phyloP scores from a whole-genome alignment of 257 asterid genomes.

The Voacanga thouarsii region DNA sequence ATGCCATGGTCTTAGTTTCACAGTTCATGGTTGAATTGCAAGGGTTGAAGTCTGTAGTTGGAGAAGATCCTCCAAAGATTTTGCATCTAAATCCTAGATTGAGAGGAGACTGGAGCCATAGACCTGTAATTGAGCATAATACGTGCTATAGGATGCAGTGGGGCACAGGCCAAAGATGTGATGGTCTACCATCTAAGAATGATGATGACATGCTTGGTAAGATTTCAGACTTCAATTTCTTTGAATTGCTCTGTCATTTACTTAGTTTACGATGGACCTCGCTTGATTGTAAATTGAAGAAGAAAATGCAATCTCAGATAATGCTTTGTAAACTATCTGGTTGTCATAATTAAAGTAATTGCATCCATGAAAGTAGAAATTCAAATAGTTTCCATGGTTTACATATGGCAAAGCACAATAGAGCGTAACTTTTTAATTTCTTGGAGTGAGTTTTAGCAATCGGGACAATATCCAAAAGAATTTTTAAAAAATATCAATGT shows the following conservation, averaged over 20 bases:
- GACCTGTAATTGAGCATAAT: slow-evolving; percentile 91
- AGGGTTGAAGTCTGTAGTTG: slow-evolving; percentile 88
- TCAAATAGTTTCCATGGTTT: neutral
- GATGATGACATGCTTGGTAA: slow-evolving; percentile 88
- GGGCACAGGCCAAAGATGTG: slow-evolving; percentile 91
- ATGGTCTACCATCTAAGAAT: slow-evolving; percentile 70
- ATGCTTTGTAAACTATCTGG: neutral
- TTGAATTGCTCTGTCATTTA: neutral
- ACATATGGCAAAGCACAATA: neutral
- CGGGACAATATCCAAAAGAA: neutral
- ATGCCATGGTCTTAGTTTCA: slow-evolving; percentile 73
- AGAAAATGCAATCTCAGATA: neutral
- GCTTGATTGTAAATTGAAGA: neutral
- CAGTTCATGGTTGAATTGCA: slow-evolving; percentile 92
- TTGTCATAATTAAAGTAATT: neutral
- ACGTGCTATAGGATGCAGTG: slow-evolving; percentile 98
- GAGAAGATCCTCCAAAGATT: slow-evolving; percentile 98
- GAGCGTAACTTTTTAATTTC: neutral
- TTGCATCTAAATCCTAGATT: slow-evolving; percentile 92
- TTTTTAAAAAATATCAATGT: neutral
- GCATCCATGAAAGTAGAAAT: neutral
- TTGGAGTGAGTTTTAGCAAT: neutral
- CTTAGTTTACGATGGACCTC: no score
- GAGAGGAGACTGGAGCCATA: slow-evolving; percentile 96
- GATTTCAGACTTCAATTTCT: neutral